Evolutionary conservation across 2,329 filamentous ascomycete species (phyloP).

Genomic region (Alternaria ethzedia): DNA sequence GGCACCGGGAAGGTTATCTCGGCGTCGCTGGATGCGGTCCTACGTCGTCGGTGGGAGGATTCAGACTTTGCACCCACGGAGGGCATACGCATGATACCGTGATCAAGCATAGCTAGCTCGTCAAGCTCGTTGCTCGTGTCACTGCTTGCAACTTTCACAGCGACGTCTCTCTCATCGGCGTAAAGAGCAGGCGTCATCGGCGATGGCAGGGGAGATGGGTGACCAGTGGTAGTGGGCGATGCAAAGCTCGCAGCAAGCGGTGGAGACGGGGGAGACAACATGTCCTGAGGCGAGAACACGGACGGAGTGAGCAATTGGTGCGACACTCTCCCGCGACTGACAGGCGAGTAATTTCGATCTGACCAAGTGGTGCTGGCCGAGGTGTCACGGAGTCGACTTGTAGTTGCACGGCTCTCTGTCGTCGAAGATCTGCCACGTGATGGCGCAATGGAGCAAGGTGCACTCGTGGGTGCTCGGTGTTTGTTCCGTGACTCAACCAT

Average conservation of each 20-base stretch:
- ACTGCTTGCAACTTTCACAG: constrained; percentile 47
- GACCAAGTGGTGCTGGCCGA: constrained; percentile 35
- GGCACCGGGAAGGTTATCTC: constrained; percentile 32
- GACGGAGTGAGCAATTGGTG: constrained; percentile 32
- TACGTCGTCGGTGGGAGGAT: constrained; percentile 37
- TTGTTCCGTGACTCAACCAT: constrained; percentile 23
- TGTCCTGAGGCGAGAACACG: constrained; percentile 41
- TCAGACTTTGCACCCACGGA: constrained; percentile 31
- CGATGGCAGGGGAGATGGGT: constrained; percentile 42
- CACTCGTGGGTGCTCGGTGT: constrained; percentile 21
- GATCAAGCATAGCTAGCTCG: constrained; percentile 31
- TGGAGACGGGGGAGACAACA: constrained; percentile 36
- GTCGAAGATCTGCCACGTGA: constrained; percentile 35
- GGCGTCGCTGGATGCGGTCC: constrained; percentile 45
- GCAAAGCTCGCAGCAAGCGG: constrained; percentile 32
- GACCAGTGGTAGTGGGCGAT: constrained; percentile 40
- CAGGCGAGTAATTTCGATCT: constrained; percentile 20
- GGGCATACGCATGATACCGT: constrained; percentile 32
- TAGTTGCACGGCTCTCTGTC: constrained; percentile 19
- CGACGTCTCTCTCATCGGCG: constrained; percentile 33
- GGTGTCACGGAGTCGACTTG: constrained; percentile 36
- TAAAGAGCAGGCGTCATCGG: constrained; percentile 45
- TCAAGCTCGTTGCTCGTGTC: constrained; percentile 42
- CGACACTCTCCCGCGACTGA: constrained; percentile 19
- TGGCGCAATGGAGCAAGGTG: constrained; percentile 30